Evolutionary conservation across 306 rosid genomes (phyloP).

Genomic region (Lablab purpureus): DNA sequence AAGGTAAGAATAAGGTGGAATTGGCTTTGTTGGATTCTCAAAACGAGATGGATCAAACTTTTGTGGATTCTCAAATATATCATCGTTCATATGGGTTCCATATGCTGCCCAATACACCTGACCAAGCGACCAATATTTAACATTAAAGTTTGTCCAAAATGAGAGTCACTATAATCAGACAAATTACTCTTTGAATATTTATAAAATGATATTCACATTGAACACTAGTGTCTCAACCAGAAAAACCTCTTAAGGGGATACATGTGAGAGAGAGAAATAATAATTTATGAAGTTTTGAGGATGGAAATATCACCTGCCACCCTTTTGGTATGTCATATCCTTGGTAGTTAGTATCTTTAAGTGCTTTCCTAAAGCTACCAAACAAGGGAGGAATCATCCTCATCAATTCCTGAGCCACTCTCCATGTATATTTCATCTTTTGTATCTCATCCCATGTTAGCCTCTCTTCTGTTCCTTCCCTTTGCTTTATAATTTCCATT

Average conservation of each 20-base stretch:
- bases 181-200: too few species aligned
- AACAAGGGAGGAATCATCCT: constrained; percentile 60
- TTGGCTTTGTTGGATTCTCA: constrained; percentile 56
- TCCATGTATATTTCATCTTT: constrained; percentile 70
- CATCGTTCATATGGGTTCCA: constrained; percentile 57
- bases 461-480: constrained; percentile 47
- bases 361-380: constrained; percentile 58
- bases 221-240: neutral
- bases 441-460: constrained; percentile 62
- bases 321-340: constrained; percentile 68
- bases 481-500: constrained; percentile 55
- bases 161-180: neutral
- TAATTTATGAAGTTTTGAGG: neutral
- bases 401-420: constrained; percentile 68
- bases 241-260: neutral
- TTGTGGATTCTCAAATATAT: constrained; percentile 51
- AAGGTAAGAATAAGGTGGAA: constrained; percentile 59
- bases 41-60: constrained; percentile 61
- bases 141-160: constrained; percentile 20
- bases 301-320: constrained; percentile 55
- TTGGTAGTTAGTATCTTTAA: constrained; percentile 50
- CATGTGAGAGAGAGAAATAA: neutral
- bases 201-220: too few species aligned
- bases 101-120: constrained; percentile 58
- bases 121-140: neutral